Evolutionary conservation across 129 eudicot genomes (phyloP).

Genomic region (Cynara cardunculus): DNA sequence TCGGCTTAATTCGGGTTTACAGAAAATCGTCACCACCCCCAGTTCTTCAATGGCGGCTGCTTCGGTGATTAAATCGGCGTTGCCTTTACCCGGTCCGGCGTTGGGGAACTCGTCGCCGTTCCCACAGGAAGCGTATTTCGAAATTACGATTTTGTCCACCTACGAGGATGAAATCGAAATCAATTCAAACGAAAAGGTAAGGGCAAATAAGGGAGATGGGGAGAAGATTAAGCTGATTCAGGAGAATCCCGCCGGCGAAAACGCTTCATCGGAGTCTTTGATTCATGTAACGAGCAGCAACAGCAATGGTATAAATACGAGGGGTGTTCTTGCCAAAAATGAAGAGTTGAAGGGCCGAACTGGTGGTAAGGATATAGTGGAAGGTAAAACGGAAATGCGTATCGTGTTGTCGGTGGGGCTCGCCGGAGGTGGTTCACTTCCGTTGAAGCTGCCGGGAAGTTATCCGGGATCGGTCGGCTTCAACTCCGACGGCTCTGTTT

Average conservation of each 20-base stretch:
- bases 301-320: slow-evolving; percentile 15
- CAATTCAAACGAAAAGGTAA: slow-evolving; percentile 1
- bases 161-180: slow-evolving; percentile 10
- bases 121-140: slow-evolving; percentile 92
- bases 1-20: slow-evolving; percentile 47
- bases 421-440: slow-evolving; percentile 48
- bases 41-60: slow-evolving; percentile 17
- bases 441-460: slow-evolving; percentile 68
- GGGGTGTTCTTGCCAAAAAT: slow-evolving; percentile 18
- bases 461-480: slow-evolving; percentile 80
- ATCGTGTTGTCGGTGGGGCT: slow-evolving; percentile 63
- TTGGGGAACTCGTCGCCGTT: slow-evolving; percentile 58
- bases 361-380: slow-evolving; percentile 33
- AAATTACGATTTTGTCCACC: slow-evolving; percentile 51
- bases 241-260: slow-evolving; percentile 37
- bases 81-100: slow-evolving; percentile 91
- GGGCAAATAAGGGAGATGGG: slow-evolving; percentile 36
- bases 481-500: slow-evolving; percentile 78
- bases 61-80: slow-evolving; percentile 52
- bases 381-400: slow-evolving; percentile 27
- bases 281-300: slow-evolving; percentile 35
- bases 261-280: slow-evolving; percentile 41
- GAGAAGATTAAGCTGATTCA: slow-evolving; percentile 55
- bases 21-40: slow-evolving; percentile 6
- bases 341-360: slow-evolving; percentile 34